Evolutionary conservation across 2,329 filamentous ascomycete genomes (phyloP).

Genomic region (Ophiostoma sp.): DNA sequence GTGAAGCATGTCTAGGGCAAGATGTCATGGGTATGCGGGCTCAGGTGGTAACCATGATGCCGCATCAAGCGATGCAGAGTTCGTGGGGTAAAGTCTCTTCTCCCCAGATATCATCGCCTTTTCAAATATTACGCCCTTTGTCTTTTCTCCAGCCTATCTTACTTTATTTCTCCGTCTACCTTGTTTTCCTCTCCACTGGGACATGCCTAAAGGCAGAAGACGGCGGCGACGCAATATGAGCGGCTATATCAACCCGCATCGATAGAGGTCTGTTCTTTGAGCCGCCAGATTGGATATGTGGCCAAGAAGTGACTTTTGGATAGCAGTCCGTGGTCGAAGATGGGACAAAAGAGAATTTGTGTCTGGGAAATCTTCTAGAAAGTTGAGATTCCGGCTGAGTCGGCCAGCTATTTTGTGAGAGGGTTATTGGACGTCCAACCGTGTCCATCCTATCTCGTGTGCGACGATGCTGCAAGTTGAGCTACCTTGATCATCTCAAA

Average conservation of each 20-base stretch:
- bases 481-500: not conserved
- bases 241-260: conserved; percentile 22
- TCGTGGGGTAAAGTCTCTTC: not conserved
- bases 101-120: not conserved
- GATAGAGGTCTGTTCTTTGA: not conserved
- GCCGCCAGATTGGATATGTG: not conserved
- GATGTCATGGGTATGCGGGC: not conserved
- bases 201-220: conserved; percentile 20
- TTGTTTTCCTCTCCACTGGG: not conserved
- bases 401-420: not conserved
- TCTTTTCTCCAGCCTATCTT: not conserved
- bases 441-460: not conserved
- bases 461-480: not conserved
- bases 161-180: not conserved
- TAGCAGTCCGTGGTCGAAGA: not conserved
- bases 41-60: not conserved
- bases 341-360: not conserved
- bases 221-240: conserved; percentile 20
- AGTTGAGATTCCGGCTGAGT: not conserved
- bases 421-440: not conserved
- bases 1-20: not conserved
- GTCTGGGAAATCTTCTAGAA: not conserved
- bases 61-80: not conserved
- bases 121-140: too few relatives aligned
- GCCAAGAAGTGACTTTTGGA: not conserved